A percentile compares a stretch with the other conserved stretches of the same genome.
phyloP scores from a whole-genome alignment of 2,329 filamentous ascomycete genomes.

The Pseudohalonectria lignicola region DNA sequence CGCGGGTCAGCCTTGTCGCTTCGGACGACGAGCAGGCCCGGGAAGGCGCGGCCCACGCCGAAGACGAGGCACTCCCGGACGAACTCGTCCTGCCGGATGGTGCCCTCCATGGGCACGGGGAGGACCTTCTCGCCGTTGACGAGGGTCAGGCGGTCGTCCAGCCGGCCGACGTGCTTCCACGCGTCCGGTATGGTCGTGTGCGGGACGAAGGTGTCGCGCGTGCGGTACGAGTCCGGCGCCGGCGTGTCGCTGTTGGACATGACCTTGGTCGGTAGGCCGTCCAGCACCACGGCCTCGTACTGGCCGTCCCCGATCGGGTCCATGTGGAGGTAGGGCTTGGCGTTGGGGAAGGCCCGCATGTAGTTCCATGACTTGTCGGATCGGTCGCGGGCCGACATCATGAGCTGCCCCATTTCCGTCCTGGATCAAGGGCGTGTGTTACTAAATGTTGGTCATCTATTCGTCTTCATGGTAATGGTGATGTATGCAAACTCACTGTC shows the following conservation, averaged over 20 bases:
- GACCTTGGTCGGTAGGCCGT: constrained; percentile 25
- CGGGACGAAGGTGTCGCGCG: constrained; percentile 3
- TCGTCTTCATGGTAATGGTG: no score
- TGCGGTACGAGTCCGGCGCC: constrained; percentile 1
- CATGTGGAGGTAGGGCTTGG: constrained; percentile 22
- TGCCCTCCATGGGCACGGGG: constrained; percentile 36
- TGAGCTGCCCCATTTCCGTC: constrained; percentile 51
- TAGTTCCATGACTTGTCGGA: constrained; percentile 52
- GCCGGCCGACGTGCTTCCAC: constrained; percentile 23
- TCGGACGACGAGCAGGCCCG: constrained; percentile 41
- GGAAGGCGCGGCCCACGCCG: constrained; percentile 31
- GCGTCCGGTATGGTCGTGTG: constrained; percentile 20
- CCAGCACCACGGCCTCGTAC: constrained; percentile 24
- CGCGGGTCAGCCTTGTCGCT: constrained; percentile 26
- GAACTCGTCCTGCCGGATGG: constrained; percentile 31
- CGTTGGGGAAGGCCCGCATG: constrained; percentile 32
- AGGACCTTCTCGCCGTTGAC: constrained; percentile 37
- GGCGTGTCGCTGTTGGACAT: constrained; percentile 6
- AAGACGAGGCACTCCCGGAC: constrained; percentile 42
- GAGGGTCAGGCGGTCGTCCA: constrained; percentile 28
- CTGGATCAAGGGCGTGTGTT: neutral
- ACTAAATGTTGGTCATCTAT: neutral
- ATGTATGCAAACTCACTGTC: constrained; percentile 33
- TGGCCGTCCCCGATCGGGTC: constrained; percentile 19
- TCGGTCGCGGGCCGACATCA: constrained; percentile 43